These are phyloP conservation scores for Ustanciosporium gigantosporum DNA, from an alignment of 1,284 basidiomycete species.

Conservation along the genomic window DNA sequence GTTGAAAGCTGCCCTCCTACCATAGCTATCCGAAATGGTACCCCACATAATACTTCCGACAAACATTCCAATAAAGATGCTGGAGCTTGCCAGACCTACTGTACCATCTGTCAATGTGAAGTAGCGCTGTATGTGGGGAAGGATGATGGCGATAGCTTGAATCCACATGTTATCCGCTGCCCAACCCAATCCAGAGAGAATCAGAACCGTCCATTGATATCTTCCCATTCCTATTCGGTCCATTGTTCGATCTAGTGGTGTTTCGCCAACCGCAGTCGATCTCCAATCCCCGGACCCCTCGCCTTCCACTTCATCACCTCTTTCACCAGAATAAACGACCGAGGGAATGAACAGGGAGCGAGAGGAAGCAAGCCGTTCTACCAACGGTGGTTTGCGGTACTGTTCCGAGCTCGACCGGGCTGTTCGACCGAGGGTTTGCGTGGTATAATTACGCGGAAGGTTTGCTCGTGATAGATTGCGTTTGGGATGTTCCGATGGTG, in stretches of 20 bases:
- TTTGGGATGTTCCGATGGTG: not conserved
- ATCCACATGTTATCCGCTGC: constrained; percentile 60
- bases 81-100: constrained; percentile 76
- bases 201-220: constrained; percentile 51
- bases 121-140: constrained; percentile 84
- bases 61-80: constrained; percentile 94
- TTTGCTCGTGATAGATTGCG: not conserved
- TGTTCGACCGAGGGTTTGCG: constrained; percentile 15
- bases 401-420: constrained; percentile 15
- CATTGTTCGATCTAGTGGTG: constrained; percentile 68
- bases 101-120: constrained; percentile 69
- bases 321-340: constrained; percentile 8
- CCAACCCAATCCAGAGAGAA: constrained; percentile 54
- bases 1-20: constrained; percentile 87
- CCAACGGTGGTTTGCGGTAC: constrained; percentile 13
- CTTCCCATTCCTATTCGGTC: constrained; percentile 86
- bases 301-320: not conserved
- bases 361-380: constrained; percentile 17
- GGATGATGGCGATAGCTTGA: constrained; percentile 74
- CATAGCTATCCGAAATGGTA: constrained; percentile 63
- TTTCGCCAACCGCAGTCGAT: constrained; percentile 27
- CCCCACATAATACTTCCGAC: constrained; percentile 73
- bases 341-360: constrained; percentile 27
- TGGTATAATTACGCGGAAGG: constrained; percentile 7
- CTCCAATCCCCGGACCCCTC: constrained; percentile 22